phyloP scores from a whole-genome alignment of 257 asterid species.

The Galeopsis tetrahit region DNA sequence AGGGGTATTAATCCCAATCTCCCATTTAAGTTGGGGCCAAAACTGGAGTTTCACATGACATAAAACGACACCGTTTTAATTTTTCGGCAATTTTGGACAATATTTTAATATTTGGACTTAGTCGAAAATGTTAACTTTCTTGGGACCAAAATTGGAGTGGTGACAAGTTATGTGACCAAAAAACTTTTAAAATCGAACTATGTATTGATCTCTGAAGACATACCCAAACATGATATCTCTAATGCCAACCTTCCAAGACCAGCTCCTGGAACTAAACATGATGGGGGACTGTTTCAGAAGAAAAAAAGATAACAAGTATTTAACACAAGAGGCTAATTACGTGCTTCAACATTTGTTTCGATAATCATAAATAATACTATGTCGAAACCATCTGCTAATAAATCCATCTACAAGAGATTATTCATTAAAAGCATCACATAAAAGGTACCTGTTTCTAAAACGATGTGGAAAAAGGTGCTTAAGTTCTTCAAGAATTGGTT shows the following conservation, averaged over 20 bases:
- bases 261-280: constrained; percentile 98
- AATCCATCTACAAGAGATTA: constrained; percentile 4
- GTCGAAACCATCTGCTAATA: constrained; percentile 18
- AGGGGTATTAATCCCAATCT: too few relatives aligned
- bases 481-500: constrained; percentile 90
- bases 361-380: background rate
- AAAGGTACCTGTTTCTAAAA: constrained; percentile 56
- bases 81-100: too few relatives aligned
- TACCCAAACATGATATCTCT: constrained; percentile 92
- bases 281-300: constrained; percentile 69
- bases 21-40: too few relatives aligned
- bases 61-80: too few relatives aligned
- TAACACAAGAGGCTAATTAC: constrained; percentile 26
- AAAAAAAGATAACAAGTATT: constrained; percentile 38
- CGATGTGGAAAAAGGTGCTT: constrained; percentile 72
- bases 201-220: constrained; percentile 31
- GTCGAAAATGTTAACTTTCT: too few relatives aligned
- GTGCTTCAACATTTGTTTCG: background rate
- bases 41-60: too few relatives aligned
- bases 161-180: too few relatives aligned
- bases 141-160: too few relatives aligned
- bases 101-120: too few relatives aligned
- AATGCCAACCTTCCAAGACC: constrained; percentile 98
- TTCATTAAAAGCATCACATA: constrained; percentile 10
- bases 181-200: background rate